Conservation (phyloP, 805 yeast genomes). For the Candida adriatica region DNA sequence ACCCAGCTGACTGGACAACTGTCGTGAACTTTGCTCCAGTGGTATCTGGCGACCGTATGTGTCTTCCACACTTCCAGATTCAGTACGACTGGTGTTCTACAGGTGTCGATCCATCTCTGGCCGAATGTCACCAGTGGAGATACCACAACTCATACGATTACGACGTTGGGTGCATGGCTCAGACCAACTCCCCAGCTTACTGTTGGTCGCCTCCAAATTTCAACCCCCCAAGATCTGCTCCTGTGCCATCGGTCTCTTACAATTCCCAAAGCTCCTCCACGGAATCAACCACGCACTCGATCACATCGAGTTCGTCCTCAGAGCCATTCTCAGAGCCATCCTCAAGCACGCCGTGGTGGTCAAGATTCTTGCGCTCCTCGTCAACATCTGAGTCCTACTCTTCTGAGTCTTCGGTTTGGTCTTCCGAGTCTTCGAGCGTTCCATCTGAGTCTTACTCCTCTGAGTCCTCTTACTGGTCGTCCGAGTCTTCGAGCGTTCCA, state of each 20-base stretch:
- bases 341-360: no score
- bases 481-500: constrained; percentile 1
- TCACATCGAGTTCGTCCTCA: background rate
- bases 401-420: background rate
- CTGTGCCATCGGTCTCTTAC: constrained; percentile 2
- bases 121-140: constrained; percentile 16
- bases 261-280: constrained; percentile 4
- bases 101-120: constrained; percentile 16
- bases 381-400: constrained; percentile 1
- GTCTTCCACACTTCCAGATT: constrained; percentile 9
- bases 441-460: no score
- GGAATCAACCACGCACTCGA: background rate
- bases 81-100: constrained; percentile 21
- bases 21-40: constrained; percentile 5
- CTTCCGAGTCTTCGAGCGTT: background rate
- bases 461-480: no score
- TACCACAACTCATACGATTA: constrained; percentile 19
- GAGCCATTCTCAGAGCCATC: no score
- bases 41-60: background rate
- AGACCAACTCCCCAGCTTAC: constrained; percentile 17
- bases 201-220: no score
- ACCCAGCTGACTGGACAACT: constrained; percentile 10
- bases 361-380: background rate
- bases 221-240: no score
- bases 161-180: constrained; percentile 18